Conservation (phyloP, 768 basidiomycete genomes). For the Hortiboletus campestris region DNA sequence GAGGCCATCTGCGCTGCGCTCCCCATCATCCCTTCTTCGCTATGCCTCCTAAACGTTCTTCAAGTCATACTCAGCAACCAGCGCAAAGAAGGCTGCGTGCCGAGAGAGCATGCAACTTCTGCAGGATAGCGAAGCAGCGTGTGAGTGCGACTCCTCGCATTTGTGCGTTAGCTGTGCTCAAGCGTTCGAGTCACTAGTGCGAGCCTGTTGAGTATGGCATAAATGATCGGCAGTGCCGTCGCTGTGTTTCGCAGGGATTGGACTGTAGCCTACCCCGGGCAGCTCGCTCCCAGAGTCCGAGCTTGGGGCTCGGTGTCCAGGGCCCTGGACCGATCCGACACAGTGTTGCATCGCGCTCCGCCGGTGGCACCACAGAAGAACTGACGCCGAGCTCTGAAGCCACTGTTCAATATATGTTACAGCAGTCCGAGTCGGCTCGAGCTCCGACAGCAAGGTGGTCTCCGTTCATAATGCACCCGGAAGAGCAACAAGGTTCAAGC, state of each 20-base stretch:
- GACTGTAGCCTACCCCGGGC: conserved; percentile 13
- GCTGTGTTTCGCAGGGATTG: conserved; percentile 15
- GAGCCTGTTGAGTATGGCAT: conserved; percentile 13
- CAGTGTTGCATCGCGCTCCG: neutral
- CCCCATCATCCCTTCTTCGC: conserved; percentile 11
- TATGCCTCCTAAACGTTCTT: conserved; percentile 14
- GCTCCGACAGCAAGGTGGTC: conserved; percentile 4
- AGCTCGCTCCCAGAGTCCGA: conserved; percentile 24
- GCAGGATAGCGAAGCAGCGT: conserved; percentile 18
- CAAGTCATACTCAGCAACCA: conserved; percentile 5
- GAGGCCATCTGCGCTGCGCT: neutral
- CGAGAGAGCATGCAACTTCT: conserved; percentile 16
- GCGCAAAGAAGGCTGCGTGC: conserved; percentile 14
- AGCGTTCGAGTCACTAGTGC: conserved; percentile 13
- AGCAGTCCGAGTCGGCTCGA: conserved; percentile 1
- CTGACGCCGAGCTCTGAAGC: neutral
- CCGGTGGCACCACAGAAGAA: conserved; percentile 8
- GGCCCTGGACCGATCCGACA: conserved; percentile 6
- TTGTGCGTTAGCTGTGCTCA: conserved; percentile 1
- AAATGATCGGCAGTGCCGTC: conserved; percentile 20
- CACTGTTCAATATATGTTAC: conserved; percentile 2
- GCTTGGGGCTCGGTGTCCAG: conserved; percentile 7
- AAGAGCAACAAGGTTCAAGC: conserved; percentile 6
- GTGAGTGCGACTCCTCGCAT: conserved; percentile 11
- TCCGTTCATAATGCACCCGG: neutral